Evolutionary conservation across 148 eudicot genomes (phyloP).

Genomic region (Silene uniflora): DNA sequence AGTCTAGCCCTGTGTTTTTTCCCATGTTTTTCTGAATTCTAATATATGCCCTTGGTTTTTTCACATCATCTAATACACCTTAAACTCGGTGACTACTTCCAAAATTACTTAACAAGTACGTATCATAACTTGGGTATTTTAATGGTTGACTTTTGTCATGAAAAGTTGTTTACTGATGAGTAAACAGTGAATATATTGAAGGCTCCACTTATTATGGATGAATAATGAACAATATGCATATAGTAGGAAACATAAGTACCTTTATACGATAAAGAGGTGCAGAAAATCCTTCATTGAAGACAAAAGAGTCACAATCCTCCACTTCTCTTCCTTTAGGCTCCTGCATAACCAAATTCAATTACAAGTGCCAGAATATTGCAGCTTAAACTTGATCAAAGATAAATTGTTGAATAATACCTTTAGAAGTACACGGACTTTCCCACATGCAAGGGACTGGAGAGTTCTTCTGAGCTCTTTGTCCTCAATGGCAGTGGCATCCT

Average conservation of each 20-base stretch:
- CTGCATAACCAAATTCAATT: slow-evolving; percentile 31
- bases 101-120: too few relatives aligned
- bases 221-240: not conserved
- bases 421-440: slow-evolving; percentile 90
- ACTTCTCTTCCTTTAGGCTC: slow-evolving; percentile 89
- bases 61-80: too few relatives aligned
- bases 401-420: slow-evolving; percentile 44
- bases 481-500: slow-evolving; percentile 87
- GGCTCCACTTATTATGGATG: too few relatives aligned
- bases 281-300: slow-evolving; percentile 71
- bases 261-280: slow-evolving; percentile 89
- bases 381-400: not conserved
- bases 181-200: too few relatives aligned
- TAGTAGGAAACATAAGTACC: slow-evolving; percentile 29
- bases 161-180: too few relatives aligned
- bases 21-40: too few relatives aligned
- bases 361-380: not conserved
- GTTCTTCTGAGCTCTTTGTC: slow-evolving; percentile 93
- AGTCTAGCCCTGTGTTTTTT: too few relatives aligned
- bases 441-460: slow-evolving; percentile 95
- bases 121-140: too few relatives aligned
- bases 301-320: slow-evolving; percentile 75
- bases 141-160: too few relatives aligned
- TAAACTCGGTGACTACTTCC: too few relatives aligned
- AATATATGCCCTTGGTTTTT: too few relatives aligned